Evolutionary conservation across 2,329 filamentous ascomycete species (phyloP).

Genomic region (Colletotrichum brevisporum): DNA sequence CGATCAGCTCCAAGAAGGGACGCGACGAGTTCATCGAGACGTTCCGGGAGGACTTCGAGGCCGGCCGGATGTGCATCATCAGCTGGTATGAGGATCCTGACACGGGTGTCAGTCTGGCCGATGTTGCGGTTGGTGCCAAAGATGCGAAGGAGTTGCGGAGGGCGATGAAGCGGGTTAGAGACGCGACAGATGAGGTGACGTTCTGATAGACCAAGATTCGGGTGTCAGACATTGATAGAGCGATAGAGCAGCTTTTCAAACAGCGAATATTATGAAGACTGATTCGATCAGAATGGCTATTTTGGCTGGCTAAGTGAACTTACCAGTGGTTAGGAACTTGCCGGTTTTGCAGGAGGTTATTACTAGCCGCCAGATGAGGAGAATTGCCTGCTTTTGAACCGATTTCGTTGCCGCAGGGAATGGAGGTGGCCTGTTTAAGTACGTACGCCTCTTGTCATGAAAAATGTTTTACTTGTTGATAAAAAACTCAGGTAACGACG

Average conservation of each 20-base stretch:
- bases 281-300: no score
- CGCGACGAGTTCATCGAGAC: slow-evolving; percentile 46
- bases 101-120: slow-evolving; percentile 46
- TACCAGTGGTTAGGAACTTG: no score
- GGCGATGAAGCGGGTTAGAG: slow-evolving; percentile 46
- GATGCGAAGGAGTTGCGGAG: slow-evolving; percentile 43
- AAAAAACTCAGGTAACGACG: no score
- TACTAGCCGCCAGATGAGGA: no score
- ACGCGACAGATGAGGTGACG: slow-evolving; percentile 47
- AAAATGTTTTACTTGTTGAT: no score
- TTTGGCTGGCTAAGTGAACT: no score
- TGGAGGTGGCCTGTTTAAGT: no score
- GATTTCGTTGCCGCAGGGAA: no score
- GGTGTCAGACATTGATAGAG: no score
- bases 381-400: no score
- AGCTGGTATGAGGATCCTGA: slow-evolving; percentile 51
- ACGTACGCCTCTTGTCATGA: no score
- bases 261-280: background rate
- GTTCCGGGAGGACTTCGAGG: slow-evolving; percentile 45
- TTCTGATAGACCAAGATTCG: slow-evolving; percentile 43
- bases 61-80: slow-evolving; percentile 48
- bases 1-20: slow-evolving; percentile 43
- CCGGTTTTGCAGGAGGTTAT: no score
- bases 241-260: slow-evolving; percentile 47
- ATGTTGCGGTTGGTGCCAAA: slow-evolving; percentile 49